Percentiles rank a stretch among this genome's conserved stretches.
phyloP scores from a whole-genome alignment of 345 rosid genomes.

The Linum lewisii region DNA sequence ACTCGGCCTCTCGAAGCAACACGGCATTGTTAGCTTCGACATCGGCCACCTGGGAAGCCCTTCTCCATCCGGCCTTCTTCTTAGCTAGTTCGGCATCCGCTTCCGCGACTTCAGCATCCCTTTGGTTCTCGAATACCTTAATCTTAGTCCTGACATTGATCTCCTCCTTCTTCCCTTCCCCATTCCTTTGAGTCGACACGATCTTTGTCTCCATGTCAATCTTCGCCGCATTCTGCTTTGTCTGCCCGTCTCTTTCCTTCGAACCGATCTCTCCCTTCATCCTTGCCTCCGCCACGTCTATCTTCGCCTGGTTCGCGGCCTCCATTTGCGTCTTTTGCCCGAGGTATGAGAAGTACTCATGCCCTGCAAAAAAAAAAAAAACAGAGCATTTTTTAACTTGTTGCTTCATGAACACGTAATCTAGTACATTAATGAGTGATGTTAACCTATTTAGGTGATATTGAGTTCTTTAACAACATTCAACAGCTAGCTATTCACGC shows the following conservation, averaged over 20 bases:
- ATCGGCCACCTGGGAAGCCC: conserved; percentile 55
- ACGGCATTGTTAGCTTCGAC: conserved; percentile 70
- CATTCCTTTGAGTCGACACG: conserved; percentile 41
- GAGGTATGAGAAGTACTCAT: conserved; percentile 73
- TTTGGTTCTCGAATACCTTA: conserved; percentile 61
- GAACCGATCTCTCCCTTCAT: conserved; percentile 81
- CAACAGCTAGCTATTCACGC: no score
- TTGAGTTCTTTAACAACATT: no score
- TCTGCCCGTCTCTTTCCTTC: conserved; percentile 44
- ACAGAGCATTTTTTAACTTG: no score
- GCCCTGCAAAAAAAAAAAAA: conserved; percentile 20
- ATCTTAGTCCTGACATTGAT: conserved; percentile 49
- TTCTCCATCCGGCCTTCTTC: conserved; percentile 68
- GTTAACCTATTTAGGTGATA: no score
- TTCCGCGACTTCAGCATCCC: conserved; percentile 64
- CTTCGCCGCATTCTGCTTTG: conserved; percentile 64
- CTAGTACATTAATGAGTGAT: no score
- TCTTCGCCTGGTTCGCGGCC: conserved; percentile 66
- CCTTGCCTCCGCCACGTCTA: conserved; percentile 67
- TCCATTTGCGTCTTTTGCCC: conserved; percentile 91
- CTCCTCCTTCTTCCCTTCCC: conserved; percentile 65
- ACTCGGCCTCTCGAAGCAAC: conserved; percentile 58
- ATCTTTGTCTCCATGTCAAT: conserved; percentile 73
- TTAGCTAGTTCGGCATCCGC: conserved; percentile 58
- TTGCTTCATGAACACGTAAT: no score